Evolutionary conservation across 805 yeast genomes (phyloP), one percentile per base, ranked within the genome.

Genomic region (Barnettozyma pratensis): DNA sequence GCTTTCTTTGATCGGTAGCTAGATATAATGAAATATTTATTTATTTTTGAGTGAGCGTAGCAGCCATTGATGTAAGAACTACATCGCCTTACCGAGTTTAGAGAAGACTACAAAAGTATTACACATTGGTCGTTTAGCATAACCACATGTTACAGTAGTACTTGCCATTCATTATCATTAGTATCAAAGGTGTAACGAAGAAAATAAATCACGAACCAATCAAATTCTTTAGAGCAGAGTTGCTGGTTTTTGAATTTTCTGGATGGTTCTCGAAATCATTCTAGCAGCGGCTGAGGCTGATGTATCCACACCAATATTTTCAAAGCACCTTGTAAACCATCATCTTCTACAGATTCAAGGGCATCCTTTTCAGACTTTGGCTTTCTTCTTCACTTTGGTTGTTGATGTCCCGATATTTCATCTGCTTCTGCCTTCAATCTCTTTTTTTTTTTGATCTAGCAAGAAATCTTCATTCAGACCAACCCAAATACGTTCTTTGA

Each of bases 171-270:
- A n/a, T n/a, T n/a, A n/a, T n/a, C n/a, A n/a, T n/a, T n/a, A n/a
- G n/a, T n/a, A n/a, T n/a, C n/a, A n/a, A n/a, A n/a, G n/a, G n/a
- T n/a, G n/a, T n/a, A n/a, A n/a, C n/a, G n/a, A n/a, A n/a, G n/a
- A n/a, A n/a, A n/a, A n/a, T n/a, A n/a, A n/a, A n/a, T n/a, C n/a
- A 36, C 4, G 45, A n/a, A 31, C 34, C 68, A 53, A 73, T 72
- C 40, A 73, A 61, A 51, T 75, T 79, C 53, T 82, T 83, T 46
- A 92, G 77, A 5, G 92, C 90, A 42, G 77, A 82, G 65, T 94
- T 92, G 66, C n/a, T n/a, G n/a, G n/a, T n/a, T n/a, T n/a, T 94
- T 94, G 65, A 94, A 86, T 72, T 94, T 94, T 68, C 84, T 86
- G 29, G 97, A 87, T 55, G 85, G 82, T 83, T 66, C 82, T 85